phyloP scores from a whole-genome alignment of 495 filamentous ascomycete species.

The Penicillium robsamsonii region DNA sequence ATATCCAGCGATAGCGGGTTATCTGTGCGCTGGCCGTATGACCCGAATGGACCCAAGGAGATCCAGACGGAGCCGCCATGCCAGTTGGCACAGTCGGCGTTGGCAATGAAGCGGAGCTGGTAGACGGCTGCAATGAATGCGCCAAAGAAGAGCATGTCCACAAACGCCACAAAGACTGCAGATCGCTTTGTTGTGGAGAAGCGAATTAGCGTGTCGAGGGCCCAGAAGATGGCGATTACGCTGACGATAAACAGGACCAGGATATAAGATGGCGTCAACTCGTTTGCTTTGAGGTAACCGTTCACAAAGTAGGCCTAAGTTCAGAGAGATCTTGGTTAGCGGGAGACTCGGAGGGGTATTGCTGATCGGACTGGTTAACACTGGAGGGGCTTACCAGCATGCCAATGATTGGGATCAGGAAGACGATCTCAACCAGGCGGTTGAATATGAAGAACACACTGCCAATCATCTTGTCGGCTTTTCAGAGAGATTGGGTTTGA shows the following conservation, averaged over 20 bases:
- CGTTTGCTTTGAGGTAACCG: constrained; percentile 64
- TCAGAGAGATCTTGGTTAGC: background rate
- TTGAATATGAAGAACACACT: constrained; percentile 81
- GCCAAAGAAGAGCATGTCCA: constrained; percentile 80
- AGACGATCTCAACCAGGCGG: constrained; percentile 78
- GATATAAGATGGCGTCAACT: constrained; percentile 74
- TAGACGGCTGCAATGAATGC: constrained; percentile 79
- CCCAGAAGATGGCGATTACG: constrained; percentile 76
- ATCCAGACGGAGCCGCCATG: constrained; percentile 48
- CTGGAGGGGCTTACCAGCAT: constrained; percentile 58
- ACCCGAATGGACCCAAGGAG: constrained; percentile 60
- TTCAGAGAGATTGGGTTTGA: background rate
- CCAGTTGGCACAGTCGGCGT: constrained; percentile 63
- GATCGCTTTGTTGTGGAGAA: constrained; percentile 71
- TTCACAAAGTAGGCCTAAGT: constrained; percentile 74
- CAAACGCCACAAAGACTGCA: constrained; percentile 69
- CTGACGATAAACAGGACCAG: constrained; percentile 90
- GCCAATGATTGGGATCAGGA: constrained; percentile 83
- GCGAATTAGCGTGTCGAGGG: constrained; percentile 74
- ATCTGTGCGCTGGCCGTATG: constrained; percentile 36
- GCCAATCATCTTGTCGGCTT: constrained; percentile 62
- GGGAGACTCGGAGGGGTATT: constrained; percentile 2
- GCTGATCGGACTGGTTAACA: background rate
- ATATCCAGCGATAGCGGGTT: constrained; percentile 45
- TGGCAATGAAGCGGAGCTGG: constrained; percentile 66